Evolutionary conservation across 75 land plant species (phyloP), one percentile per base, ranked within the genome.

Genomic region (Pinus albicaulis): DNA sequence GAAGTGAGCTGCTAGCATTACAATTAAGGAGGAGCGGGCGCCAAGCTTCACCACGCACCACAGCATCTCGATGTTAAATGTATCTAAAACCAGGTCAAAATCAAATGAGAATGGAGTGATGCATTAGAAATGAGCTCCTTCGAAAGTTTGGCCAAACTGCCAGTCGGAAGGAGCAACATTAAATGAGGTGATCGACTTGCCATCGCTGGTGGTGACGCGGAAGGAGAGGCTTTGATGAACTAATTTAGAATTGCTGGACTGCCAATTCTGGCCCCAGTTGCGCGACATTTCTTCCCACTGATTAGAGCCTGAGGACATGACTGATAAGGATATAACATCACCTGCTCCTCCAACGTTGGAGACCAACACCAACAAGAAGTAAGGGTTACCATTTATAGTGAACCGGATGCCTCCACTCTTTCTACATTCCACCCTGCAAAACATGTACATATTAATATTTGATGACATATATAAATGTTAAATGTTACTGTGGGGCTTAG

Each of bases 251-350:
- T 56, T 74, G 72, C 57, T 75, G 59, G 77, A 64, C 55, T 83
- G 78, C 91, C 91, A 89, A 58, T 89, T 84, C 7, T 85, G 88
- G 7, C 91, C 91, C 91, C 91, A 87, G 76, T 89, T 89, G 24
- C 89, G 73, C 23, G 58, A 70, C 86, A 80, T 77, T n/a, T 81
- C 23, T 16, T 56, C 15, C 91, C 91, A 89, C 3, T 24, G 52
- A 5, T 57, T 55, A 3, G 72, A 53, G 16, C 56, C 57, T 19
- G 89, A 82, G 13, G 78, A 80, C 71, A 70, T 84, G 11, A 87
- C 60, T 80, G 80, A 82, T 38, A 80, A 81, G 5, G 77, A 72
- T 57, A 52, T 57, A 15, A 88, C 70, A 57, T 82, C 83, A 4
- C 92, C 92, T 10, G 85, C 72, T 8, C 90, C 92, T 2, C 87